Evolutionary conservation across 805 yeast species (phyloP).

Genomic region (Allodekkera sacchari): DNA sequence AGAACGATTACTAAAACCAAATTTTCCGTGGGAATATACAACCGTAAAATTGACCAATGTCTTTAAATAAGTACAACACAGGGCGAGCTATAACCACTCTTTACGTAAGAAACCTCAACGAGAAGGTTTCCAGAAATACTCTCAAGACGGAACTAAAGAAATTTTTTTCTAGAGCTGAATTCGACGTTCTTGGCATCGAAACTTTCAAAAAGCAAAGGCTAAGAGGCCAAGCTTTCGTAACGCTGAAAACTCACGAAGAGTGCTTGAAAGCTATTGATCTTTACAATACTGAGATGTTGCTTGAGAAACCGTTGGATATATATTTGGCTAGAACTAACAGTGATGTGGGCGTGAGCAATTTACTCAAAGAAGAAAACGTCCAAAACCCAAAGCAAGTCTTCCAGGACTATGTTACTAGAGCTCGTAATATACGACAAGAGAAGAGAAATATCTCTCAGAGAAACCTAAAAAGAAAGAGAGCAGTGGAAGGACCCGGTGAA

Average conservation of each 20-base stretch:
- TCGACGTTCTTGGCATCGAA: slow-evolving; percentile 35
- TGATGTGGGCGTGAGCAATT: slow-evolving; percentile 24
- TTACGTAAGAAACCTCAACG: slow-evolving; percentile 70
- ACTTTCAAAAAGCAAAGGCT: slow-evolving; percentile 55
- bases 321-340: slow-evolving; percentile 35
- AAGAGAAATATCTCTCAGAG: slow-evolving; percentile 5
- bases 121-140: slow-evolving; percentile 47
- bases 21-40: not conserved
- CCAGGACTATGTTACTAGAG: slow-evolving; percentile 14
- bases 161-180: slow-evolving; percentile 40
- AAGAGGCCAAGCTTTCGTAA: slow-evolving; percentile 79
- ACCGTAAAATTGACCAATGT: not conserved
- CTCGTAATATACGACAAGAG: slow-evolving; percentile 15
- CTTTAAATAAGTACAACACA: not conserved
- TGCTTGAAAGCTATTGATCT: slow-evolving; percentile 40
- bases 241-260: slow-evolving; percentile 34
- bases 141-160: slow-evolving; percentile 35
- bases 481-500: slow-evolving; percentile 13
- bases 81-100: slow-evolving; percentile 24
- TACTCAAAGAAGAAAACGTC: slow-evolving; percentile 5
- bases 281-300: slow-evolving; percentile 33
- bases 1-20: not conserved
- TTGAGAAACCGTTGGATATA: slow-evolving; percentile 41
- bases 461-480: slow-evolving; percentile 8
- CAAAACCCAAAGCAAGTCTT: slow-evolving; percentile 5